Evolutionary conservation across 225 moss, liverwort and hornwort species (phyloP), one percentile per base, ranked within the genome.

Genomic region (Takakia lepidozioides): DNA sequence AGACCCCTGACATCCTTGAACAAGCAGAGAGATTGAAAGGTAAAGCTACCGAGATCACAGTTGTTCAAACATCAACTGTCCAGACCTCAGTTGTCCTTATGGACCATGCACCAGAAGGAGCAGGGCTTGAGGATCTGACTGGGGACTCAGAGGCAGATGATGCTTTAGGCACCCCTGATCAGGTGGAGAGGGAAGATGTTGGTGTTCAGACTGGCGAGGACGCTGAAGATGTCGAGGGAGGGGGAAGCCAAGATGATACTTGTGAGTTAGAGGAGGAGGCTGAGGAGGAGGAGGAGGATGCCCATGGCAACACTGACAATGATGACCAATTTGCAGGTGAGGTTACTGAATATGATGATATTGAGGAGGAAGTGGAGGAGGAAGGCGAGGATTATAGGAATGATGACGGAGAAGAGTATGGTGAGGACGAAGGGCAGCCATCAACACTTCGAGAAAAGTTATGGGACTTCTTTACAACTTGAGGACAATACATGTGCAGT

Each of bases 401-500:
- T 49, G 54, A 62, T 14, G 68, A 75, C 27, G 68, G 65, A 25
- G 56, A 57, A 52, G 76, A 68, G 24, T 63, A 71, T 23, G 79
- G 76, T 39, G 66, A 58, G 32, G 72, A 72, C 26, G 74, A 75
- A 25, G 81, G 74, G n/a, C 60, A 57, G 19, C 25, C 50, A 32
- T 57, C 77, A 34, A 72, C 98, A 8, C 67, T 99, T 25, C 64
- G 87, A 62, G 59, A 74, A 20, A 87, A 78, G 73, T 73, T 91
- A 25, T 99, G 98, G 98, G 91, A 91, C 66, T 99, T 99, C 27
- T 51, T 99, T 53, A 99, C 80, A 22, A 98, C 98, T 16, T 98
- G 66, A 77, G 45, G 13, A 37, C 9, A 3, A 32, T 32, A 0
- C 0, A 7, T 6, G 32, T 32, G 32, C 7, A 32, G 32, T 32